phyloP scores from a whole-genome alignment of 108 stramenopile genomes.

The Cyclotella cryptica region DNA sequence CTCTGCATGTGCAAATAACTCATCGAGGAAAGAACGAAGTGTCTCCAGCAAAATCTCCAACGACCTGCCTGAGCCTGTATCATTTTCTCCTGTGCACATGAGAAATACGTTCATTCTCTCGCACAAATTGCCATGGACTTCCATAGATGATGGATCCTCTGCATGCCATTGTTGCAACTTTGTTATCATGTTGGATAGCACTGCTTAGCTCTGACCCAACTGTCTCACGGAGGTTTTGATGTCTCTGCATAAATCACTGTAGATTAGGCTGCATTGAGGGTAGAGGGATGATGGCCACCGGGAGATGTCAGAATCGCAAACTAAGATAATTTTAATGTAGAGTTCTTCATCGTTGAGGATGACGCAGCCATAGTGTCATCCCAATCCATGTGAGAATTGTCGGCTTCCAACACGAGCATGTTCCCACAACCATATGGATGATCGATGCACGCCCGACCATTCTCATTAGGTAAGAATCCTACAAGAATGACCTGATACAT shows the following conservation, averaged over 20 bases:
- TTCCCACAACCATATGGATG: too few relatives aligned
- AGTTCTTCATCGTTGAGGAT: background rate
- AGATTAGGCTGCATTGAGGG: constrained; percentile 27
- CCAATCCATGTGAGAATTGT: too few relatives aligned
- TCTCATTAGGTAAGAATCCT: too few relatives aligned
- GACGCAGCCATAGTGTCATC: too few relatives aligned
- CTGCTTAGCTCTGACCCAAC: constrained; percentile 53
- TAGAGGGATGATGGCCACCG: constrained; percentile 67
- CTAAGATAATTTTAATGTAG: constrained; percentile 27
- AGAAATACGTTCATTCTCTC: constrained; percentile 45
- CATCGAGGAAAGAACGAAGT: constrained; percentile 42
- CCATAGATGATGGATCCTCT: constrained; percentile 4
- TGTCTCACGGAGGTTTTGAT: constrained; percentile 8
- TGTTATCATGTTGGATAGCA: constrained; percentile 15
- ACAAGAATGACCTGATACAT: too few relatives aligned
- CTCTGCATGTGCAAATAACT: constrained; percentile 15
- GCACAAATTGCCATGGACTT: background rate
- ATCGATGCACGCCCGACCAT: too few relatives aligned
- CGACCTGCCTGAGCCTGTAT: constrained; percentile 56
- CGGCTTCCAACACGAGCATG: too few relatives aligned
- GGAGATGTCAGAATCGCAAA: constrained; percentile 82
- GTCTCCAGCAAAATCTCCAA: constrained; percentile 53
- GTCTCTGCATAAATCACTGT: background rate
- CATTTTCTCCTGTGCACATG: constrained; percentile 86
- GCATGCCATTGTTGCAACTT: constrained; percentile 13